Percentiles rank a stretch among this genome's conserved stretches.
These are phyloP conservation scores for Protomyces inundatus DNA, from an alignment of 1,139 yeast species.

Conservation along the genomic window DNA sequence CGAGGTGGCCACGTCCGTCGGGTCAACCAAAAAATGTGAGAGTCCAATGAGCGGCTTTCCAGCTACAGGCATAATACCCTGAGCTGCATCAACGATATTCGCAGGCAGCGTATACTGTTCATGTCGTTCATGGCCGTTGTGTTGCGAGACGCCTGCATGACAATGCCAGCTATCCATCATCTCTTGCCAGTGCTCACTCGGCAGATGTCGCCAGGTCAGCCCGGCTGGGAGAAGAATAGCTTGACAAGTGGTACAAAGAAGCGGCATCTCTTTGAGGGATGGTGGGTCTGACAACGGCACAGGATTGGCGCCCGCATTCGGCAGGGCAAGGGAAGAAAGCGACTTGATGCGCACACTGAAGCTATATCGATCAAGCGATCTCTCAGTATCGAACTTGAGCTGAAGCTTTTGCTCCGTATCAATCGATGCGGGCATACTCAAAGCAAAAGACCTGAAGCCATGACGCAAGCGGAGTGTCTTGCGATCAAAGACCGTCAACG, in stretches of 20 bases:
- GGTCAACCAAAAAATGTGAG: conserved; percentile 6
- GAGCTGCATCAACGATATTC: conserved; percentile 12
- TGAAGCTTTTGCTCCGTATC: neutral
- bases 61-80: conserved; percentile 2
- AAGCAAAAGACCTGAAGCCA: conserved; percentile 6
- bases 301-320: neutral
- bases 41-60: conserved; percentile 4
- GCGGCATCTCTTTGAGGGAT: neutral
- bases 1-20: neutral
- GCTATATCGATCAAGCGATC: neutral
- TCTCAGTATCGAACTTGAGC: neutral
- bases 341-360: neutral
- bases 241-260: neutral
- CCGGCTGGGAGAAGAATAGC: neutral
- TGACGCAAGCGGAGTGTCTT: conserved; percentile 18
- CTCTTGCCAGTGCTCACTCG: conserved; percentile 90
- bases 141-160: conserved; percentile 61
- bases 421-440: conserved; percentile 17
- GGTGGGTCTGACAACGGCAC: conserved; percentile 1
- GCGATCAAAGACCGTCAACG: conserved; percentile 10
- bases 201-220: conserved; percentile 53
- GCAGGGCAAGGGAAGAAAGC: neutral
- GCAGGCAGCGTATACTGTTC: conserved; percentile 18
- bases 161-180: conserved; percentile 98
- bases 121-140: conserved; percentile 36